Evolutionary conservation across 208 protist genomes (phyloP).

Genomic region (Trypanosoma vivax): DNA sequence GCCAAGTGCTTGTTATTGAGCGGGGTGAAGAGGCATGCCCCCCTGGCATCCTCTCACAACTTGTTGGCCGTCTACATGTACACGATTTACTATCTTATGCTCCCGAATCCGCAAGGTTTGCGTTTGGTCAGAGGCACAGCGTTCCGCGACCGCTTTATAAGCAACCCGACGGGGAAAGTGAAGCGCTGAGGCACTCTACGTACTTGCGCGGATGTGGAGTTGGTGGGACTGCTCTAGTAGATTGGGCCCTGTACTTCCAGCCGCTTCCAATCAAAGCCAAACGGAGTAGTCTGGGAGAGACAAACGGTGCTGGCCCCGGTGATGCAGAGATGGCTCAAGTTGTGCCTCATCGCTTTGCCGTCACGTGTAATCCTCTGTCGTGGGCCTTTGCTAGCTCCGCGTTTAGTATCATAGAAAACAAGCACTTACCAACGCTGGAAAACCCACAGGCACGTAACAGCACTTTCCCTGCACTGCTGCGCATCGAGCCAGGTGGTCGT

Average conservation of each 20-base stretch:
- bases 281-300: background rate
- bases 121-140: background rate
- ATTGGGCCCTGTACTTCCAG: slow-evolving; percentile 50
- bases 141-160: slow-evolving; percentile 5
- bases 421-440: slow-evolving; percentile 14
- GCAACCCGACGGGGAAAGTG: background rate
- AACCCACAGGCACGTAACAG: slow-evolving; percentile 16
- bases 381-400: slow-evolving; percentile 60
- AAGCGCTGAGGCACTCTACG: background rate
- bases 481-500: slow-evolving; percentile 45
- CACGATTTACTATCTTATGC: slow-evolving; percentile 13
- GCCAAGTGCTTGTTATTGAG: slow-evolving; percentile 52
- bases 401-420: slow-evolving; percentile 2
- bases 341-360: slow-evolving; percentile 24
- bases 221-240: slow-evolving; percentile 46
- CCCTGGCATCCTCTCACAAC: background rate
- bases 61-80: background rate
- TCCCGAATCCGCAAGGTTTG: slow-evolving; percentile 9
- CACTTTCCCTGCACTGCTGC: slow-evolving; percentile 34
- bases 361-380: slow-evolving; percentile 42
- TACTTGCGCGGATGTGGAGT: slow-evolving; percentile 23
- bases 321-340: too few relatives aligned
- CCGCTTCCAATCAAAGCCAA: background rate
- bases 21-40: slow-evolving; percentile 18
- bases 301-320: too few relatives aligned